Evolutionary conservation across 2,329 filamentous ascomycete species (phyloP).

Genomic region (Didymosphaeria variabile): DNA sequence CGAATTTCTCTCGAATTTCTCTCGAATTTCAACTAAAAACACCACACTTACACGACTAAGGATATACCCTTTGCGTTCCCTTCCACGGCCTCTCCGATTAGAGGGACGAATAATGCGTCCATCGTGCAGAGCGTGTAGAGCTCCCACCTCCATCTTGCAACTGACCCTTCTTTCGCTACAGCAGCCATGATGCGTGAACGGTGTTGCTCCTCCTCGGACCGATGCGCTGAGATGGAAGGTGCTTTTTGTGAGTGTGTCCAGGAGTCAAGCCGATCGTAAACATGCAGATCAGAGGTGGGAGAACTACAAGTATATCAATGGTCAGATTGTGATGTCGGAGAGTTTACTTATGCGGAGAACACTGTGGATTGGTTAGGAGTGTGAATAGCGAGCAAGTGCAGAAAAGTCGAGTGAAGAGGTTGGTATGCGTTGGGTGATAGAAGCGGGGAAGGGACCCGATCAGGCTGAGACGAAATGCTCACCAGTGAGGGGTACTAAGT

Average conservation of each 20-base stretch:
- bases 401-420: too few species aligned
- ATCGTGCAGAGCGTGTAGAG: neutral
- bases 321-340: neutral
- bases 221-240: neutral
- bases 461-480: neutral
- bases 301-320: neutral
- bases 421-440: too few species aligned
- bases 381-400: neutral
- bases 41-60: neutral
- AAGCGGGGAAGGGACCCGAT: neutral
- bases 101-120: neutral
- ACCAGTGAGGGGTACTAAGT: neutral
- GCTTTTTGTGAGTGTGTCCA: neutral
- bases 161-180: neutral
- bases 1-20: too few species aligned
- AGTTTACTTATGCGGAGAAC: neutral
- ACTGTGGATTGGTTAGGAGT: neutral
- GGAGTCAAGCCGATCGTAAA: neutral
- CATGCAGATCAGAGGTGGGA: neutral
- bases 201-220: neutral
- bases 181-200: neutral
- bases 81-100: neutral
- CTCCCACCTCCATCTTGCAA: neutral
- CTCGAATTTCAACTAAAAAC: too few species aligned
- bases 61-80: neutral